A percentile compares a stretch with the other conserved stretches of the same genome.
phyloP scores from a whole-genome alignment of 108 stramenopile species.

The Pseudonitzschia pungens region DNA sequence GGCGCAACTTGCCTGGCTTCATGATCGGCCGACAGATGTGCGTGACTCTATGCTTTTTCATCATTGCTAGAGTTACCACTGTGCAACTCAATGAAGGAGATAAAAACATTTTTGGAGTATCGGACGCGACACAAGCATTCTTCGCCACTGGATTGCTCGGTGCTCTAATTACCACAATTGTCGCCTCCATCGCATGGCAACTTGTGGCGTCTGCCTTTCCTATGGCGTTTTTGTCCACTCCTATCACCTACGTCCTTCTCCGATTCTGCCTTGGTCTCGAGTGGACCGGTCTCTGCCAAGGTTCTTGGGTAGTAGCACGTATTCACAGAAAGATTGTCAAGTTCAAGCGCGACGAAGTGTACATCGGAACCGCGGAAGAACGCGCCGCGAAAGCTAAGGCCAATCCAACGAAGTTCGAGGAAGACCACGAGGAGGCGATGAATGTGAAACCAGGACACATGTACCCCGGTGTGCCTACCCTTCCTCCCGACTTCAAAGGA shows the following conservation, averaged over 20 bases:
- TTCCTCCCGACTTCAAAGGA: constrained; percentile 19
- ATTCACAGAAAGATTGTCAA: constrained; percentile 28
- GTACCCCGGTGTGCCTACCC: constrained; percentile 11
- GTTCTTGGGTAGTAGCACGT: constrained; percentile 36
- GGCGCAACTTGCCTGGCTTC: constrained; percentile 63
- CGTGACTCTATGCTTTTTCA: constrained; percentile 51
- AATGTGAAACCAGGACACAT: constrained; percentile 17
- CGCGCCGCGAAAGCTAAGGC: constrained; percentile 41
- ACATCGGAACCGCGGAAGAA: constrained; percentile 68
- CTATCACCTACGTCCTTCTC: constrained; percentile 46
- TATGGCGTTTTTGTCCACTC: constrained; percentile 56
- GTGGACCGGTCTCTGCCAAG: constrained; percentile 46
- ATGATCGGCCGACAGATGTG: constrained; percentile 59
- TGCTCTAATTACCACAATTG: constrained; percentile 51
- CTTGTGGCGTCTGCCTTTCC: constrained; percentile 55
- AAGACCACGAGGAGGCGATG: constrained; percentile 3
- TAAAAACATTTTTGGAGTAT: constrained; percentile 52
- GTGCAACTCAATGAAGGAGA: constrained; percentile 54
- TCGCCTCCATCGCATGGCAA: constrained; percentile 54
- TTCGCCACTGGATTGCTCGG: constrained; percentile 60
- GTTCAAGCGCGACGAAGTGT: constrained; percentile 49
- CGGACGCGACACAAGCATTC: constrained; percentile 39
- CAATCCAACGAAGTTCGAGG: not conserved
- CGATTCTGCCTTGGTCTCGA: constrained; percentile 48
- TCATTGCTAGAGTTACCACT: constrained; percentile 40